phyloP scores from a whole-genome alignment of 768 basidiomycete species.

The Collybia mongolica region DNA sequence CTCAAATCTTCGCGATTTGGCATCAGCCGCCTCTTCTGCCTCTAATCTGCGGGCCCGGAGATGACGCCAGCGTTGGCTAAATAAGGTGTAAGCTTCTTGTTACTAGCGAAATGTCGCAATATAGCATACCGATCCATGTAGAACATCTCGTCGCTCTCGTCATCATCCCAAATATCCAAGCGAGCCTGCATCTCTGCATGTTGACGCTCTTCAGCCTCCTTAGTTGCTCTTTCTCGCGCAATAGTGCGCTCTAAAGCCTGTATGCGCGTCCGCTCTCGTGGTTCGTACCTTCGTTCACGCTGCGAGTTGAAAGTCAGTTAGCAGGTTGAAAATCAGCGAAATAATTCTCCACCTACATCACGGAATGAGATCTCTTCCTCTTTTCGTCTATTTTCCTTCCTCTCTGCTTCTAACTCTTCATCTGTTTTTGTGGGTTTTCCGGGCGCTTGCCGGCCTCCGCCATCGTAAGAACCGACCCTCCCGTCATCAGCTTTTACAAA shows the following conservation, averaged over 20 bases:
- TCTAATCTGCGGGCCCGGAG: constrained; percentile 67
- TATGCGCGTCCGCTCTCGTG: constrained; percentile 82
- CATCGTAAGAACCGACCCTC: constrained; percentile 21
- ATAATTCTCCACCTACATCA: constrained; percentile 60
- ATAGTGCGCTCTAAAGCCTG: constrained; percentile 74
- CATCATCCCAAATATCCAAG: constrained; percentile 90
- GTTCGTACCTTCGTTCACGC: constrained; percentile 94
- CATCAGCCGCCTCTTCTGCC: constrained; percentile 82
- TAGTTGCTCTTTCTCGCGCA: constrained; percentile 65
- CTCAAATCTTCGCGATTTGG: constrained; percentile 78
- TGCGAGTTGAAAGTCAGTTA: constrained; percentile 26
- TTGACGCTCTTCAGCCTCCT: constrained; percentile 80
- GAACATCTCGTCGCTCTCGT: constrained; percentile 90
- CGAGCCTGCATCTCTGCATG: constrained; percentile 75
- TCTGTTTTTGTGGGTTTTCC: constrained; percentile 65
- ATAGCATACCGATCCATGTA: constrained; percentile 82
- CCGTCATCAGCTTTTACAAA: constrained; percentile 75
- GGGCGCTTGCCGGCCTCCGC: constrained; percentile 31
- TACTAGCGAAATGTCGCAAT: not conserved
- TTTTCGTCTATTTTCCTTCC: constrained; percentile 69
- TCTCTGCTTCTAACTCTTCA: constrained; percentile 82
- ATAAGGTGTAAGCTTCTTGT: not conserved
- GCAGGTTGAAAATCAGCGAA: not conserved
- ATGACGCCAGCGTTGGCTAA: constrained; percentile 83
- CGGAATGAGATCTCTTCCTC: constrained; percentile 85